A percentile compares a stretch with the other conserved stretches of the same genome.
These are phyloP conservation scores for Penicillium goetzii DNA, from an alignment of 495 filamentous ascomycete species.

Conservation along the genomic window DNA sequence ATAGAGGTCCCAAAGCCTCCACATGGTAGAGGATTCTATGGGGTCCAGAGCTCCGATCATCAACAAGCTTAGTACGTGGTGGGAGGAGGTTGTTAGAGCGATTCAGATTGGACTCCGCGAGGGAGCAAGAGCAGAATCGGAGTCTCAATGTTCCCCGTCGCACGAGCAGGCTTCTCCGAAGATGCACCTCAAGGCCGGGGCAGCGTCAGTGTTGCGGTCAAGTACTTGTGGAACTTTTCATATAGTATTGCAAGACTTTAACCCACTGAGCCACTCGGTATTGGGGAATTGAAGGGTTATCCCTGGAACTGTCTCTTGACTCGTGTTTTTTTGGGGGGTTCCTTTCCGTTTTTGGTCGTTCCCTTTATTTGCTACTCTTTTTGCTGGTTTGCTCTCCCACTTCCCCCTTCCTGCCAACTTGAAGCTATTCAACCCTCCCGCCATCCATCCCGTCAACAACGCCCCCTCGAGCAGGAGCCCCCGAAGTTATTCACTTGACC, in stretches of 20 bases:
- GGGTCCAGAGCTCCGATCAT: constrained; percentile 3
- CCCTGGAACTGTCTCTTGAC: not conserved
- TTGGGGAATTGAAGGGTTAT: not conserved
- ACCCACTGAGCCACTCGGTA: not conserved
- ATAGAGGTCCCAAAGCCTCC: not conserved
- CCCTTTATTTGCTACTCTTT: too few species aligned
- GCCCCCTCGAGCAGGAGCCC: not conserved
- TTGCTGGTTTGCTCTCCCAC: not conserved
- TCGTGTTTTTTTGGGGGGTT: not conserved
- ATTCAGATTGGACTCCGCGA: not conserved
- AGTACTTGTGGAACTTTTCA: constrained; percentile 3
- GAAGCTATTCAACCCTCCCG: not conserved
- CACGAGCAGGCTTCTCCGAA: constrained; percentile 2
- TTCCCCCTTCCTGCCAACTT: not conserved
- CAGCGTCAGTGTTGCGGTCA: not conserved
- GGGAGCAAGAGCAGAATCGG: not conserved
- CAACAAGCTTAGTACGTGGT: not conserved
- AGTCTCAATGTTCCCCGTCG: not conserved
- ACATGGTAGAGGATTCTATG: not conserved
- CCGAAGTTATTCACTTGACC: not conserved
- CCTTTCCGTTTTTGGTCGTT: not conserved
- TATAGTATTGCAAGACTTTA: not conserved
- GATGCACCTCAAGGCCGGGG: not conserved
- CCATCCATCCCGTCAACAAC: not conserved
- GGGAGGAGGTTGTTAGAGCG: not conserved